These are phyloP conservation scores for Pseudisothecium myosuroides DNA, from an alignment of 225 moss, liverwort and hornwort genomes.

Conservation along the genomic window DNA sequence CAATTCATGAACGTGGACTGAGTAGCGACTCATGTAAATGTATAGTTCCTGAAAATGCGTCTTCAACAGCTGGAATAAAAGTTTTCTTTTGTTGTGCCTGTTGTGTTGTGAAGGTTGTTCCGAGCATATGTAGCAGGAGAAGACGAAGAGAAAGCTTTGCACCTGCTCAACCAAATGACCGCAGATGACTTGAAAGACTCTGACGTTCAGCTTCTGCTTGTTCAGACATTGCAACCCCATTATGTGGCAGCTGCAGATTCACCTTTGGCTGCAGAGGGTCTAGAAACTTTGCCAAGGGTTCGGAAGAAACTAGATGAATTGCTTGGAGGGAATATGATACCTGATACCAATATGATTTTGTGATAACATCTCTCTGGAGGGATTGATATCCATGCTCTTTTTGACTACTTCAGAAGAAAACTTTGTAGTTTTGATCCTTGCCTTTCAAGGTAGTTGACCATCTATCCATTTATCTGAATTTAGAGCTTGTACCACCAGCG, in stretches of 20 bases:
- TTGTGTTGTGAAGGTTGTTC: conserved; percentile 44
- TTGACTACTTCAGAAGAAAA: background rate
- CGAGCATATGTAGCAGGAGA: conserved; percentile 62
- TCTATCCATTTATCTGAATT: background rate
- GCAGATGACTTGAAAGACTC: conserved; percentile 34
- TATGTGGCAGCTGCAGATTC: conserved; percentile 60
- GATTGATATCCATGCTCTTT: background rate
- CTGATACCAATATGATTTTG: conserved; percentile 18
- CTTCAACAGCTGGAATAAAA: background rate
- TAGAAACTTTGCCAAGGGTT: conserved; percentile 35
- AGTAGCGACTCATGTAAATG: background rate
- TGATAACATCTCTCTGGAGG: background rate
- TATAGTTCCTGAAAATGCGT: background rate
- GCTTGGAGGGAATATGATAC: conserved; percentile 30
- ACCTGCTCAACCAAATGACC: conserved; percentile 30
- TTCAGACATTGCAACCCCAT: conserved; percentile 51
- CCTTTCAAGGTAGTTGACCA: background rate
- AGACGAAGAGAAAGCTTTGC: conserved; percentile 41
- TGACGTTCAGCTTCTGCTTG: conserved; percentile 44
- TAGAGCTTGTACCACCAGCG: background rate
- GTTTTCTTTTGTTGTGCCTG: background rate
- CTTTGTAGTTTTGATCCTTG: background rate
- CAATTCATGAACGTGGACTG: background rate
- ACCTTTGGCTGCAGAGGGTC: conserved; percentile 21
- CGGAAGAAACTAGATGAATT: conserved; percentile 25